These are phyloP conservation scores for Aphanomyces euteiches DNA, from an alignment of 352 stramenopile species.

Conservation along the genomic window DNA sequence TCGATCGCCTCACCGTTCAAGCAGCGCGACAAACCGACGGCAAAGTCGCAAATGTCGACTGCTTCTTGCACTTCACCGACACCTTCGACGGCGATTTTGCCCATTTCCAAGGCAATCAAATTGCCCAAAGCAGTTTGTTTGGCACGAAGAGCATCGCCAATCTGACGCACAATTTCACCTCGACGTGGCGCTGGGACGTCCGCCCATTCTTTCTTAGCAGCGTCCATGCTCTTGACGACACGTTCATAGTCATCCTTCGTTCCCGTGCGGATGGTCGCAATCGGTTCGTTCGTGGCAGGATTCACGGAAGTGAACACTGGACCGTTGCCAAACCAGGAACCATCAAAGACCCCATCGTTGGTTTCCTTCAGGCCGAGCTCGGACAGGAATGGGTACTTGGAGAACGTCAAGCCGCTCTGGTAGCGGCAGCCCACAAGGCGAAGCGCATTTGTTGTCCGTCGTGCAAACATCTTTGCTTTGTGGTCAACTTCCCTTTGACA, in stretches of 20 bases:
- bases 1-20: slow-evolving; percentile 47
- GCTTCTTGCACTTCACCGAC: slow-evolving; percentile 91
- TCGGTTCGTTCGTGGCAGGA: slow-evolving; percentile 75
- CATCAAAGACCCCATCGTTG: slow-evolving; percentile 83
- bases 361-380: slow-evolving; percentile 78
- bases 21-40: slow-evolving; percentile 84
- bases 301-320: slow-evolving; percentile 79
- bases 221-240: slow-evolving; percentile 77
- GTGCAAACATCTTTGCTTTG: slow-evolving; percentile 4
- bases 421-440: background rate
- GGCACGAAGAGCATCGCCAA: slow-evolving; percentile 82
- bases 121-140: slow-evolving; percentile 88
- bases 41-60: slow-evolving; percentile 94
- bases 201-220: slow-evolving; percentile 79
- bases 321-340: slow-evolving; percentile 83
- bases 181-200: slow-evolving; percentile 80
- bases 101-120: slow-evolving; percentile 91
- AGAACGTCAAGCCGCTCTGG: slow-evolving; percentile 32
- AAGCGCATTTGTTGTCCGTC: background rate
- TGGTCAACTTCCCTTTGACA: background rate
- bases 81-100: slow-evolving; percentile 90
- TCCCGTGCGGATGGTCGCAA: slow-evolving; percentile 77
- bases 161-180: slow-evolving; percentile 90
- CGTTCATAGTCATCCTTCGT: slow-evolving; percentile 81
- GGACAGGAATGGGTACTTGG: slow-evolving; percentile 70